Evolutionary conservation across 208 protist species (phyloP).

Genomic region (Wallacemonas sp.): DNA sequence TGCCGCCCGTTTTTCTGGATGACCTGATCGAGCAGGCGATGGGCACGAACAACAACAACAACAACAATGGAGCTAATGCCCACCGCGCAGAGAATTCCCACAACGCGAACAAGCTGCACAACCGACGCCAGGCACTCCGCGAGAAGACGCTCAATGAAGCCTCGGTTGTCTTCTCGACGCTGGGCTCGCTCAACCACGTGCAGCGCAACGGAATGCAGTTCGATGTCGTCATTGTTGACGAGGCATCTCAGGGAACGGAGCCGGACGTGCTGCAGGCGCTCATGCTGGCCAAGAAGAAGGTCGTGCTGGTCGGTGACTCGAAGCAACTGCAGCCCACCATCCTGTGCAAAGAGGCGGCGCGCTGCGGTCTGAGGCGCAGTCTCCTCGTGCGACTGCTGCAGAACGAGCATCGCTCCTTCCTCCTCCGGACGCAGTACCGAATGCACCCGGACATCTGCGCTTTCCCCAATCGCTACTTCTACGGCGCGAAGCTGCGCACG

Average conservation of each 20-base stretch:
- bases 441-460: conserved; percentile 88
- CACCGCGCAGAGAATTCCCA: background rate
- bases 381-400: conserved; percentile 77
- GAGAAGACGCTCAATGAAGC: conserved; percentile 38
- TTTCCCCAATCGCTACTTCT: conserved; percentile 86
- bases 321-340: conserved; percentile 91
- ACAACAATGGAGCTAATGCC: background rate
- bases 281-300: conserved; percentile 40
- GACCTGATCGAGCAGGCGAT: conserved; percentile 28
- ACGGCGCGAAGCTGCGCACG: conserved; percentile 56
- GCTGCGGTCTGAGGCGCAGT: conserved; percentile 55
- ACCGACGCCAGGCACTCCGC: background rate
- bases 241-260: conserved; percentile 91
- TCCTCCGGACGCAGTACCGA: conserved; percentile 88
- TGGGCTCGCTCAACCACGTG: conserved; percentile 79
- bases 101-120: background rate
- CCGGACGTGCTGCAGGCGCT: conserved; percentile 79
- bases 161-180: conserved; percentile 63
- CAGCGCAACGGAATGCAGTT: conserved; percentile 40
- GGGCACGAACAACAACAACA: background rate
- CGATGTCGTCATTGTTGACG: conserved; percentile 90
- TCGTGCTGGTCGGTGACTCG: conserved; percentile 87
- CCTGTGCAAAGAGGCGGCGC: conserved; percentile 48
- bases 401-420: conserved; percentile 44
- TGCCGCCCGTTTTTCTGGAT: conserved; percentile 64